These are phyloP conservation scores for Silene coronaria DNA, from an alignment of 179 eudicot species.

Conservation along the genomic window DNA sequence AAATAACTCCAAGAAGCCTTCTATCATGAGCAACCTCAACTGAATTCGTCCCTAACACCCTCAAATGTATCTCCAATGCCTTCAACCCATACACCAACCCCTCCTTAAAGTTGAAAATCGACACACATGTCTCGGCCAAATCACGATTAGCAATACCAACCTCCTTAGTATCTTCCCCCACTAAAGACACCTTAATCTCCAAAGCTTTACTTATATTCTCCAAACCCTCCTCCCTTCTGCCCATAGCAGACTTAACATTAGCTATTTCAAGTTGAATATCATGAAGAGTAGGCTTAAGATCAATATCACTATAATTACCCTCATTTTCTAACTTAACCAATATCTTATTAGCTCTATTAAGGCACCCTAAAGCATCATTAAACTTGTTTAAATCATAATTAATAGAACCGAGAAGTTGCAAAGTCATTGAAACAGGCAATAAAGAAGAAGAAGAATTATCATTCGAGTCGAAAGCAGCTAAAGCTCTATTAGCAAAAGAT, in stretches of 20 bases:
- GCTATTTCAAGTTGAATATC: too few species aligned
- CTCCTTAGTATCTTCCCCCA: constrained; percentile 57
- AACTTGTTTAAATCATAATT: constrained; percentile 26
- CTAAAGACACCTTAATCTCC: constrained; percentile 56
- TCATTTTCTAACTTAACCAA: too few species aligned
- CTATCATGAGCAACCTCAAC: constrained; percentile 73
- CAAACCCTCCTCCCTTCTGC: constrained; percentile 86
- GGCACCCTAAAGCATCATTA: too few species aligned
- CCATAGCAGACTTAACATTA: constrained; percentile 43
- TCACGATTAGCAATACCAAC: constrained; percentile 78
- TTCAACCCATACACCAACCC: constrained; percentile 48
- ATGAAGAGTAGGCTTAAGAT: constrained; percentile 57
- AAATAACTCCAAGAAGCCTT: constrained; percentile 71
- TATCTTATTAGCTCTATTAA: too few species aligned
- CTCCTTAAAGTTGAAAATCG: constrained; percentile 36
- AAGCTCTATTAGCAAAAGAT: constrained; percentile 67
- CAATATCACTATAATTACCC: constrained; percentile 22
- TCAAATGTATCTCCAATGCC: constrained; percentile 67
- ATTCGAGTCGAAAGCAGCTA: constrained; percentile 38
- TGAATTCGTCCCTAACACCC: constrained; percentile 27
- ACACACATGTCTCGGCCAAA: constrained; percentile 71
- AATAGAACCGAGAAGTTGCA: constrained; percentile 76
- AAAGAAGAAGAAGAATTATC: constrained; percentile 36
- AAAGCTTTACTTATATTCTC: constrained; percentile 53
- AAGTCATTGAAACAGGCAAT: constrained; percentile 65